Evolutionary conservation across 2,329 filamentous ascomycete genomes (phyloP).

Genomic region (Plenodomus biglobosus): DNA sequence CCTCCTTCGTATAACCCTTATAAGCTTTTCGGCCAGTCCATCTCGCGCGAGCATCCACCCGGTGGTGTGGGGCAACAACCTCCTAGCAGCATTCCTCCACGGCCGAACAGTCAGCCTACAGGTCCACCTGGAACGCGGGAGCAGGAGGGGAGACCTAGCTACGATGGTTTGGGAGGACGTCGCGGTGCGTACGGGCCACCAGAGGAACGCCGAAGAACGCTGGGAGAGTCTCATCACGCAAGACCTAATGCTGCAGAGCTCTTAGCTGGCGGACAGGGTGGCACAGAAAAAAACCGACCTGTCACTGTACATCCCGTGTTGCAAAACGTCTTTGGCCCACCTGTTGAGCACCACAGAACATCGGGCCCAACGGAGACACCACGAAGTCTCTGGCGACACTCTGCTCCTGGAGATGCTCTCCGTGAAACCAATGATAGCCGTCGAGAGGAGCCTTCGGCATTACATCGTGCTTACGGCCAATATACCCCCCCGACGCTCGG

Average conservation of each 20-base stretch:
- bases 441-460: conserved; percentile 33
- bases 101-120: conserved; percentile 46
- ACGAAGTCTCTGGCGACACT: conserved; percentile 36
- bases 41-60: conserved; percentile 36
- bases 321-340: conserved; percentile 43
- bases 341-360: conserved; percentile 27
- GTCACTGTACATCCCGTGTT: conserved; percentile 45
- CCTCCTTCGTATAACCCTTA: conserved; percentile 37
- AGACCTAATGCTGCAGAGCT: conserved; percentile 39
- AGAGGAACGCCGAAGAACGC: conserved; percentile 40
- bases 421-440: conserved; percentile 32
- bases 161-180: conserved; percentile 30
- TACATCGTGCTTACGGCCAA: conserved; percentile 37
- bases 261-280: conserved; percentile 21
- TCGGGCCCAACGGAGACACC: conserved; percentile 22
- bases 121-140: conserved; percentile 29
- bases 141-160: conserved; percentile 23
- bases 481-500: conserved; percentile 30
- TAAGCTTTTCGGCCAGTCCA: conserved; percentile 35
- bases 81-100: conserved; percentile 36
- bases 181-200: conserved; percentile 30
- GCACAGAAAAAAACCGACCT: conserved; percentile 36
- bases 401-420: conserved; percentile 26
- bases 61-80: conserved; percentile 32
- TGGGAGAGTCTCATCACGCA: conserved; percentile 40